Base-by-base conservation (phyloP, 129 eudicot species). In the Kitagawia praeruptora region DNA sequence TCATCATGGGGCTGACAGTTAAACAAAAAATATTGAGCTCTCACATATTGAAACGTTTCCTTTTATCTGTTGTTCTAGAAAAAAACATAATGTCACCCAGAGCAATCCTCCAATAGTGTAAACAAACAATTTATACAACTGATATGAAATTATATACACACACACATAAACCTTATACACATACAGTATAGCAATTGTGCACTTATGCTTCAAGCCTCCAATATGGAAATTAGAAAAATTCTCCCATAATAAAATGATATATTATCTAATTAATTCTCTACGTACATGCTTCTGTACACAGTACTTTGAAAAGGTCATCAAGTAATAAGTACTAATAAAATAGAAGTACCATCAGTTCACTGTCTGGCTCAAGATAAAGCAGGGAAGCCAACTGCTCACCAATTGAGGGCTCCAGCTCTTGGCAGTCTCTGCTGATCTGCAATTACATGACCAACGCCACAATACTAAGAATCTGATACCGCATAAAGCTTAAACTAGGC, bases 351-450 rank as follows among this genome's bases (percentile, higher is more conserved):
- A 91, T 91, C 77, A 94, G 97, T 80, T 94, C 98, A 82, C 98
- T 91, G 81, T 94, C 98, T 40, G 98, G 98, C 84, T 94, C 98
- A 81, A 88, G 87, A 84, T 94, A 94, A 73, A 94, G 96, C 88
- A 94, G 85, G 21, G 96, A 89, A 39, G 93, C 98, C 87, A 94
- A 83, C 88, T 94, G 97, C 87, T 94, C 98, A 27, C 98, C 98
- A 72, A 94, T 82, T 47, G 97, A 88, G 45, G 97, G 91, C 83
- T 94, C 98, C 64, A 94, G 85, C 85, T 94, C 98, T 83, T 94
- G 98, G 85, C 98, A 94, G 79, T 94, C 98, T 84, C 98, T 86
- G 82, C 98, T 94, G 77, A 94, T 94, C 98, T 94, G 91, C 83
- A 85, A 80, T 49, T 12, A 78, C 71, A 81, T 41, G 49, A 75